These are phyloP conservation scores for Fistulifera pelliculosa DNA, from an alignment of 108 stramenopile species.

Conservation along the genomic window DNA sequence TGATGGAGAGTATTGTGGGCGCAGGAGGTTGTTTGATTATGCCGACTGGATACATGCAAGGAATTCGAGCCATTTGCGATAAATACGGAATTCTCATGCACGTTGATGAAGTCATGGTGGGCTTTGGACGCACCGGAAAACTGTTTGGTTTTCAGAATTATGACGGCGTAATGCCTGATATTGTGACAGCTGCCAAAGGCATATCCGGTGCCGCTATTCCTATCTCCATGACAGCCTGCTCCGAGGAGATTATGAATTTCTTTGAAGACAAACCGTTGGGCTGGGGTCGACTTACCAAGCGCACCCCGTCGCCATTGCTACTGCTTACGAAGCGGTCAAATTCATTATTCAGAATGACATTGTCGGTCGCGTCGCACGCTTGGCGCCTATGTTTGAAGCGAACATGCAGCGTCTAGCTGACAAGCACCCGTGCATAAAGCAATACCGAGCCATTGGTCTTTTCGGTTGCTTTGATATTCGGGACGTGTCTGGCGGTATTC, in stretches of 20 bases:
- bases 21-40: constrained; percentile 87
- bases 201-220: constrained; percentile 40
- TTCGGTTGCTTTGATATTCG: constrained; percentile 54
- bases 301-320: constrained; percentile 61
- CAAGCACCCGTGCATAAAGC: constrained; percentile 42
- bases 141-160: constrained; percentile 92
- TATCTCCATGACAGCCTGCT: constrained; percentile 43
- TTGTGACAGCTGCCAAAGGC: constrained; percentile 88
- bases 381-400: constrained; percentile 43
- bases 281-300: constrained; percentile 54
- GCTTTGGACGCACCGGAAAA: constrained; percentile 90
- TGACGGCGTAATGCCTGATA: constrained; percentile 83
- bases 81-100: constrained; percentile 86
- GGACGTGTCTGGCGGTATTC: constrained; percentile 27
- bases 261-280: constrained; percentile 59
- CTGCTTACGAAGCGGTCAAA: constrained; percentile 50
- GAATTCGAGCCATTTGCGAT: constrained; percentile 77
- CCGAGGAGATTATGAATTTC: constrained; percentile 40
- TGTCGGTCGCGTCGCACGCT: constrained; percentile 29
- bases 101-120: constrained; percentile 95
- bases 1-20: constrained; percentile 90
- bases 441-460: constrained; percentile 47
- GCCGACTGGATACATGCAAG: constrained; percentile 57
- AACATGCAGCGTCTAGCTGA: constrained; percentile 35
- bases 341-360: constrained; percentile 37